phyloP scores from a whole-genome alignment of 78 protist genomes.

The Trichosphaerium sp. region DNA sequence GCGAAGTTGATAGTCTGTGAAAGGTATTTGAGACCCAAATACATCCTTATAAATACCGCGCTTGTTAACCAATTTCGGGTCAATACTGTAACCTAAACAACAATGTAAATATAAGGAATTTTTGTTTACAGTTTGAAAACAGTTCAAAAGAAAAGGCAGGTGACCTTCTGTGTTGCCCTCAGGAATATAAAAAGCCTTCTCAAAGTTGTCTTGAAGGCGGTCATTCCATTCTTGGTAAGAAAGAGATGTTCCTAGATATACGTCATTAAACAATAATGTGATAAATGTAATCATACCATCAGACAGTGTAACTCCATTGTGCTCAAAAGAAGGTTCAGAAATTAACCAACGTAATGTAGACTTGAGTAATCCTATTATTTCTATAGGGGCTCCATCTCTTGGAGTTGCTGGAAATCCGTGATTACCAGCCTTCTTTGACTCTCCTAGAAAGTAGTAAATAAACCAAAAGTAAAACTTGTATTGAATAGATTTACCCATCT shows the following conservation, averaged over 20 bases:
- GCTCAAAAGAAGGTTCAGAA: no score
- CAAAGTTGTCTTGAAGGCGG: constrained; percentile 29
- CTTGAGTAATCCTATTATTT: constrained; percentile 56
- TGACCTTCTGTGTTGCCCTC: constrained; percentile 10
- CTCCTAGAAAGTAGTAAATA: no score
- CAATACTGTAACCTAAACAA: constrained; percentile 1
- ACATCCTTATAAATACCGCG: constrained; percentile 80
- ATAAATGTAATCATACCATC: no score
- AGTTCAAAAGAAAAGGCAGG: neutral
- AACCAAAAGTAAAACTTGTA: no score
- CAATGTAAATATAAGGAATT: neutral
- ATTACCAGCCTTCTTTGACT: constrained; percentile 34
- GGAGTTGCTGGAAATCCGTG: constrained; percentile 85
- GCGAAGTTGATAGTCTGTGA: constrained; percentile 77
- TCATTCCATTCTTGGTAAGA: constrained; percentile 46
- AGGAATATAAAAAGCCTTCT: constrained; percentile 56
- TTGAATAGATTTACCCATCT: constrained; percentile 77
- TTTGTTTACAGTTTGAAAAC: no score
- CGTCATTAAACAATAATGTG: no score
- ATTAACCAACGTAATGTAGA: constrained; percentile 33
- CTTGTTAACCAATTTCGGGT: constrained; percentile 23
- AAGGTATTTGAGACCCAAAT: constrained; percentile 35
- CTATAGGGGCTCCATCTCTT: constrained; percentile 87
- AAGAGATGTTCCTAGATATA: no score
- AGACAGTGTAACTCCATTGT: no score